phyloP scores from a whole-genome alignment of 352 stramenopile species.

The Globisporangium megalacanthum region DNA sequence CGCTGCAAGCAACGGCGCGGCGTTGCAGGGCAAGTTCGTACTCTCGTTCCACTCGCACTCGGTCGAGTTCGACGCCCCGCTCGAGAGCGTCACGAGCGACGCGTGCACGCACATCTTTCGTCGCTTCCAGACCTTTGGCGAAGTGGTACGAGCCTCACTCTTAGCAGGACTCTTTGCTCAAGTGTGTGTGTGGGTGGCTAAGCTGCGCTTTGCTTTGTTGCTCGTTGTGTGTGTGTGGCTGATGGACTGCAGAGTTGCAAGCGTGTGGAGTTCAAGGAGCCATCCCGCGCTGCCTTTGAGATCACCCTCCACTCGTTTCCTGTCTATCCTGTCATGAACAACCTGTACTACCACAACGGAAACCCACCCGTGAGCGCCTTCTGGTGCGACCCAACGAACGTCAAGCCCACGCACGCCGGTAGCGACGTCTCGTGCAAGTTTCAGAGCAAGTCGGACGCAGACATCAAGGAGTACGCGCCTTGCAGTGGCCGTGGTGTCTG shows the following conservation, averaged over 20 bases:
- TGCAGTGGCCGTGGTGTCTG: slow-evolving; percentile 60
- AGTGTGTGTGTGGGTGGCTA: too few species aligned
- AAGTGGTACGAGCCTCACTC: slow-evolving; percentile 27
- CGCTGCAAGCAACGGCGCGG: slow-evolving; percentile 7
- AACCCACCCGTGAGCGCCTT: slow-evolving; percentile 51
- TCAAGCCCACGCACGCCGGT: slow-evolving; percentile 16
- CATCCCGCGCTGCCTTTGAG: slow-evolving; percentile 35
- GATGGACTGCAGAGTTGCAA: slow-evolving; percentile 24
- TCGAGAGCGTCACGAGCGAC: slow-evolving; percentile 46
- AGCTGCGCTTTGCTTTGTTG: not conserved
- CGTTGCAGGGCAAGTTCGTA: slow-evolving; percentile 37
- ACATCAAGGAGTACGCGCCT: slow-evolving; percentile 48
- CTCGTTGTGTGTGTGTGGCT: not conserved
- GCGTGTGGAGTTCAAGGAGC: slow-evolving; percentile 23
- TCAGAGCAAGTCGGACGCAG: slow-evolving; percentile 28
- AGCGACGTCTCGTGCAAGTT: slow-evolving; percentile 32
- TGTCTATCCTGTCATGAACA: slow-evolving; percentile 74
- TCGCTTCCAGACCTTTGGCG: slow-evolving; percentile 65
- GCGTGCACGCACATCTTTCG: slow-evolving; percentile 54
- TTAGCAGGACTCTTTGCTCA: not conserved
- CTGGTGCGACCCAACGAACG: slow-evolving; percentile 41
- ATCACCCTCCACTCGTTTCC: slow-evolving; percentile 64
- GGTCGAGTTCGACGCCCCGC: slow-evolving; percentile 56
- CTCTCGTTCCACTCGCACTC: slow-evolving; percentile 65
- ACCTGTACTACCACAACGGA: slow-evolving; percentile 60